Evolutionary conservation across 1,284 basidiomycete genomes (phyloP).

Genomic region (Tilletia horrida): DNA sequence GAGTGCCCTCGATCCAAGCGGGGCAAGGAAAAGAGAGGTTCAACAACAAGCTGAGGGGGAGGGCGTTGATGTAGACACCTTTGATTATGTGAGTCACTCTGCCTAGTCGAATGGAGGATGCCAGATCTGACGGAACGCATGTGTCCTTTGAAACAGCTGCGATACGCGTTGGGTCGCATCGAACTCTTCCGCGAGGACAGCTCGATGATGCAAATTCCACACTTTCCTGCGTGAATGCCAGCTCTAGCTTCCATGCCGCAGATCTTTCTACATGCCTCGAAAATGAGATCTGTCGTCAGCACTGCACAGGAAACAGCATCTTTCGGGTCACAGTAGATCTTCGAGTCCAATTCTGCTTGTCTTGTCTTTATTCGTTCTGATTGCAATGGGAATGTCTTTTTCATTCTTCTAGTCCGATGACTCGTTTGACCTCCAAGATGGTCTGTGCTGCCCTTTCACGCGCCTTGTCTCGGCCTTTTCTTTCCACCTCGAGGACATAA

Average conservation of each 20-base stretch:
- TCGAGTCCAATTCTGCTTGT: conserved; percentile 2
- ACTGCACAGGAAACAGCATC: too few species aligned
- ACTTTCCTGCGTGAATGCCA: too few species aligned
- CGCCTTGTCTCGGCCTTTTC: conserved; percentile 67
- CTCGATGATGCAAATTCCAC: conserved; percentile 31
- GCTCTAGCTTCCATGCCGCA: too few species aligned
- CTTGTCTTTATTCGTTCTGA: not conserved
- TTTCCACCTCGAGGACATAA: conserved; percentile 67
- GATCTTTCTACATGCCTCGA: too few species aligned
- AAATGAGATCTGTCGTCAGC: too few species aligned
- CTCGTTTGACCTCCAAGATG: conserved; percentile 67
- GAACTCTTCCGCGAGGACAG: conserved; percentile 46
- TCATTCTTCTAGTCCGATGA: conserved; percentile 62
- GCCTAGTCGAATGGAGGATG: not conserved
- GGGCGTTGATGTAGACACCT: conserved; percentile 34
- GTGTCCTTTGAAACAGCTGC: conserved; percentile 21
- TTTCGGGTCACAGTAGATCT: too few species aligned
- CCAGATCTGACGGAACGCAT: not conserved
- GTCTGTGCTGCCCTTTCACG: conserved; percentile 64
- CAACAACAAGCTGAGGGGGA: conserved; percentile 20
- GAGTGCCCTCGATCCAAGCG: not conserved
- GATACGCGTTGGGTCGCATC: conserved; percentile 46
- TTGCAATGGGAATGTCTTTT: too few species aligned
- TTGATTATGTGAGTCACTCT: conserved; percentile 35
- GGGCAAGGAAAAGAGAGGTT: not conserved